Conservation (phyloP, 768 basidiomycete genomes). For the Suillus bovinus region DNA sequence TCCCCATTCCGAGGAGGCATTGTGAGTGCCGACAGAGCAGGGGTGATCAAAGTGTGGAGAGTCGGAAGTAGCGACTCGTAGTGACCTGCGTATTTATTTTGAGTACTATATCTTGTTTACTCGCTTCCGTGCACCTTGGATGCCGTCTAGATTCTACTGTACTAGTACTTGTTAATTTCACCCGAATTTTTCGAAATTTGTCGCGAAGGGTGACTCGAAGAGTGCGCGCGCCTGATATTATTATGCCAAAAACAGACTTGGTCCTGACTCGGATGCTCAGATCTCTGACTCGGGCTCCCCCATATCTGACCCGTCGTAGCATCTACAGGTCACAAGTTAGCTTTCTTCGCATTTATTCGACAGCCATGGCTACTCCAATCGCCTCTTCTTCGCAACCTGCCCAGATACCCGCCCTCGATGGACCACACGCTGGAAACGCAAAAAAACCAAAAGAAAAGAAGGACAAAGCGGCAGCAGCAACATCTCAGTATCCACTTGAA, state of each 20-base stretch:
- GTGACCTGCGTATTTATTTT: slow-evolving; percentile 14
- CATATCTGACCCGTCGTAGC: slow-evolving; percentile 24
- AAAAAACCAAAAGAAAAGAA: slow-evolving; percentile 50
- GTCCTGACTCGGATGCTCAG: slow-evolving; percentile 33
- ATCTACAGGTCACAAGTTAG: slow-evolving; percentile 13
- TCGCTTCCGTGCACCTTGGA: background rate
- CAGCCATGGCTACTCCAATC: slow-evolving; percentile 55
- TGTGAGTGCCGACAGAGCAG: slow-evolving; percentile 88
- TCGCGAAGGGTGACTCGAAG: slow-evolving; percentile 1
- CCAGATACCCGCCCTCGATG: slow-evolving; percentile 45
- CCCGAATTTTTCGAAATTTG: background rate
- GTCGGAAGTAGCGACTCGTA: slow-evolving; percentile 52
- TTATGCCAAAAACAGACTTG: slow-evolving; percentile 18
- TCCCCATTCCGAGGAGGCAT: slow-evolving; percentile 92
- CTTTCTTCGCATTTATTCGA: slow-evolving; percentile 23
- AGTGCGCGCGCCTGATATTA: slow-evolving; percentile 16
- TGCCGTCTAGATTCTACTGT: background rate
- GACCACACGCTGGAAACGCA: slow-evolving; percentile 39
- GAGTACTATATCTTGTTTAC: slow-evolving; percentile 5
- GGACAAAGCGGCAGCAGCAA: slow-evolving; percentile 30
- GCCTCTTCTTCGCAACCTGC: slow-evolving; percentile 56
- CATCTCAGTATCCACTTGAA: slow-evolving; percentile 62
- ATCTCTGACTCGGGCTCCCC: slow-evolving; percentile 32
- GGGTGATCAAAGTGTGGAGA: slow-evolving; percentile 89
- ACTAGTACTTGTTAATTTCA: background rate